Evolutionary conservation across 805 yeast genomes (phyloP).

Genomic region (Tetrapisispora namnaoensis): DNA sequence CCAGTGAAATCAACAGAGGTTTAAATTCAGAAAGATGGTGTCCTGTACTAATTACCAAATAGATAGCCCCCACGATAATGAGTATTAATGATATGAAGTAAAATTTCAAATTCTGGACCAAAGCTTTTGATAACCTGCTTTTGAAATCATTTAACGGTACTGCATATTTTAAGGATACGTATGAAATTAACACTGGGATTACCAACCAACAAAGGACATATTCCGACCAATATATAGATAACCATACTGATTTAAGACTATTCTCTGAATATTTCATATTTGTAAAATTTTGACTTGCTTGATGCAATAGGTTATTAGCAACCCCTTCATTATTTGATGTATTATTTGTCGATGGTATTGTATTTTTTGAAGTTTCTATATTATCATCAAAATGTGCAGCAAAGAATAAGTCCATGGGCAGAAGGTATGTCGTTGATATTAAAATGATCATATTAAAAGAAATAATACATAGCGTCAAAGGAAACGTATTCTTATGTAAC

Average conservation of each 20-base stretch:
- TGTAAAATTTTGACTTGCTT: not conserved
- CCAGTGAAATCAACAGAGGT: constrained; percentile 24
- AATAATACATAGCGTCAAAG: constrained; percentile 14
- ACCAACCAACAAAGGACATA: constrained; percentile 26
- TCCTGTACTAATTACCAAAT: constrained; percentile 18
- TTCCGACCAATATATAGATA: constrained; percentile 23
- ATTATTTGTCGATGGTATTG: constrained; percentile 1
- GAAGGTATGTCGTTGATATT: constrained; percentile 20
- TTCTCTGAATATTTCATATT: not conserved
- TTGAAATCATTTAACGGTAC: constrained; percentile 9
- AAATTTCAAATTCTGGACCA: constrained; percentile 23
- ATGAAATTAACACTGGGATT: constrained; percentile 27
- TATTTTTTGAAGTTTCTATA: not conserved
- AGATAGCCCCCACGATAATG: constrained; percentile 17
- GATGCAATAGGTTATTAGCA: not conserved
- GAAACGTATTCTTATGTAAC: constrained; percentile 19
- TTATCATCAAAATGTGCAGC: constrained; percentile 4
- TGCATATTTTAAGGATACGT: constrained; percentile 20
- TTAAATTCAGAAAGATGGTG: constrained; percentile 20
- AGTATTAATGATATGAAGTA: constrained; percentile 19
- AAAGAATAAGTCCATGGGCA: constrained; percentile 22
- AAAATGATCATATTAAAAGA: constrained; percentile 21
- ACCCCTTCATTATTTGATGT: not conserved
- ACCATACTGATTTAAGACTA: constrained; percentile 17
- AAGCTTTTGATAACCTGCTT: constrained; percentile 15